Conservation (phyloP, 2,329 filamentous ascomycete species). For the Aspergillus neotritici region DNA sequence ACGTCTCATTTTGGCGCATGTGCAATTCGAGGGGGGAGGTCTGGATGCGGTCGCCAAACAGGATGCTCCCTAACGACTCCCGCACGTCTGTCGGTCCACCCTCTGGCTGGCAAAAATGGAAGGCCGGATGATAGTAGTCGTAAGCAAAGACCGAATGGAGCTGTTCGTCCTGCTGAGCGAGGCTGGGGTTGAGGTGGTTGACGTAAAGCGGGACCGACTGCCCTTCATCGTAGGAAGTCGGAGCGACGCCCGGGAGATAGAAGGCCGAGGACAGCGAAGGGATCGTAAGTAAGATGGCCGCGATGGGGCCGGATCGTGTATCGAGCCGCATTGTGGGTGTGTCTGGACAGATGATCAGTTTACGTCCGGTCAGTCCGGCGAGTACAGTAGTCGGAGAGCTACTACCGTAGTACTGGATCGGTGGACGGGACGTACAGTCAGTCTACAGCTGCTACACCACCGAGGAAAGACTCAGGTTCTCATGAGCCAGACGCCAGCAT, state of each 20-base stretch:
- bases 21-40: slow-evolving; percentile 88
- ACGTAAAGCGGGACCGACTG: slow-evolving; percentile 82
- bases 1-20: slow-evolving; percentile 83
- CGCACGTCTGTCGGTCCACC: slow-evolving; percentile 72
- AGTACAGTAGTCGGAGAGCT: not conserved
- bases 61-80: slow-evolving; percentile 88
- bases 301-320: slow-evolving; percentile 25
- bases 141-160: slow-evolving; percentile 90
- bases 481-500: slow-evolving; percentile 6
- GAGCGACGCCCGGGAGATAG: slow-evolving; percentile 93
- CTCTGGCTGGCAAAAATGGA: slow-evolving; percentile 81
- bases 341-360: slow-evolving; percentile 4
- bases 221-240: slow-evolving; percentile 78
- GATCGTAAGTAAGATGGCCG: slow-evolving; percentile 26
- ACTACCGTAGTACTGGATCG: not conserved
- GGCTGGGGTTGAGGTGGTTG: slow-evolving; percentile 83
- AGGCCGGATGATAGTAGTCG: slow-evolving; percentile 87
- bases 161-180: slow-evolving; percentile 68
- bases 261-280: slow-evolving; percentile 58
- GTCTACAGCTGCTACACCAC: slow-evolving; percentile 15
- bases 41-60: slow-evolving; percentile 95
- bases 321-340: slow-evolving; percentile 33
- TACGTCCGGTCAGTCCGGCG: slow-evolving; percentile 12
- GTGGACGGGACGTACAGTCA: slow-evolving; percentile 11
- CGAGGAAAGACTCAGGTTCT: slow-evolving; percentile 4